A percentile compares a stretch with the other conserved stretches of the same genome.
Evolutionary conservation across 495 filamentous ascomycete genomes (phyloP).

Genomic region (Neurospora cerealis): DNA sequence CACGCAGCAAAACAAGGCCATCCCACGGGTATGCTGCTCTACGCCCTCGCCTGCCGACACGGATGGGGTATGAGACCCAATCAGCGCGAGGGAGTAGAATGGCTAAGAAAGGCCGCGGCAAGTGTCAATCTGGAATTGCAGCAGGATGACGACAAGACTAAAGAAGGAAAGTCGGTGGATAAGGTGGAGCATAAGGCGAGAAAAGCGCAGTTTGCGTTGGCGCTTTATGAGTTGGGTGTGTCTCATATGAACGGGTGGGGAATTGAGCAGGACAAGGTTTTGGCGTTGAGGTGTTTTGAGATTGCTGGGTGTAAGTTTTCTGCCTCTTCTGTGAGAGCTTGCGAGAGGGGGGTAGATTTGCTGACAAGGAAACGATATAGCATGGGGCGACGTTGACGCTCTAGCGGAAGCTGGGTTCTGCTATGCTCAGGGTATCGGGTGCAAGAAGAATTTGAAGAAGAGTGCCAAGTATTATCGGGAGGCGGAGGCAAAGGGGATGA

Average conservation of each 20-base stretch:
- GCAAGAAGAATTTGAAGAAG: conserved; percentile 93
- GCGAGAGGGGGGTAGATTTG: not conserved
- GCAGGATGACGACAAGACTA: conserved; percentile 59
- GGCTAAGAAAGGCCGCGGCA: conserved; percentile 82
- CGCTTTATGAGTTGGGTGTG: conserved; percentile 93
- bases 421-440: conserved; percentile 74
- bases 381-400: conserved; percentile 94
- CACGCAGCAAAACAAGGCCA: conserved; percentile 77
- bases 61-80: conserved; percentile 97
- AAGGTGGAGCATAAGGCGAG: conserved; percentile 61
- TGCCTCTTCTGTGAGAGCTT: conserved; percentile 11
- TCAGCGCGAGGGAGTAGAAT: conserved; percentile 76
- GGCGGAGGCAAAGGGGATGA: conserved; percentile 88
- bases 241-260: conserved; percentile 98
- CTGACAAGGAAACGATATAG: conserved; percentile 24
- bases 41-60: conserved; percentile 92
- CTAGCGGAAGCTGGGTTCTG: conserved; percentile 82
- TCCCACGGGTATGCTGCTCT: conserved; percentile 90
- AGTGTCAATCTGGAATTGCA: conserved; percentile 72
- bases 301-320: conserved; percentile 68
- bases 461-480: conserved; percentile 82
- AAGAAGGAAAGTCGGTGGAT: conserved; percentile 55
- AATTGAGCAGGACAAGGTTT: conserved; percentile 78
- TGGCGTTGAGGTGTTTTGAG: conserved; percentile 89
- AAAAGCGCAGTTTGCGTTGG: conserved; percentile 84